Base-by-base conservation (phyloP, 352 stramenopile species). In the Globisporangium splendens region DNA sequence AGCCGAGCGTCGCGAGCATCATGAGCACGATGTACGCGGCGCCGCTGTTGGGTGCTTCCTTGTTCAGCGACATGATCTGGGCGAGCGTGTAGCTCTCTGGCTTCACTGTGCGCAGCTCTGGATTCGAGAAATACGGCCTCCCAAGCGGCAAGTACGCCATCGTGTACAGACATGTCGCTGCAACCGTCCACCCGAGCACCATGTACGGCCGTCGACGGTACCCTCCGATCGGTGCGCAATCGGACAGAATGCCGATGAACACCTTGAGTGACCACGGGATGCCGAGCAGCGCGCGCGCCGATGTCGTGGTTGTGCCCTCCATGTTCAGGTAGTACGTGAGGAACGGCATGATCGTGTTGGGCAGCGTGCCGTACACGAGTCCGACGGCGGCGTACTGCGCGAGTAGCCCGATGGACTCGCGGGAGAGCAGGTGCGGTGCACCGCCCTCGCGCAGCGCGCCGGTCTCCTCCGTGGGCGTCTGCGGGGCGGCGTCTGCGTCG, bases 191-290 rank as follows among this genome's bases (percentile, higher is more conserved):
- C 28, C 75, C 75, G 39, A 86, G 50, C 54, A 83, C 66, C 66
- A 86, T 83, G 58, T 76, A 86, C 33, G 75, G 75, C 15, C 73
- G 73, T 43, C 75, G 73, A 31, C 75, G 75, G 60, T 79, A 82
- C 21, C 75, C 75, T 48, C 63, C 59, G 60, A 86, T 79, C 12
- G 75, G 75, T 4, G 75, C 41, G 54, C 70, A 83, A 62, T 86
- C 75, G 1, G 70, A 81, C 20, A 77, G 49, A 15, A 86, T 70
- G 15, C 73, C 74, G 62, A 78, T 75, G 43, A 85, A 83, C 15
- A 79, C 65, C 54, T 83, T 86, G 69, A 82, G 70, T 13, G 70
- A 86, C 75, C 75, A 86, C 24, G 73, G 71, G 33, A 86, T 61
- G 12, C 54, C 58, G 47, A 83, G 50, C 20, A 84, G 63, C 54